Percentiles rank a stretch among this genome's conserved stretches.
Evolutionary conservation across 306 rosid genomes (phyloP).

Genomic region (Vigna trinervia): DNA sequence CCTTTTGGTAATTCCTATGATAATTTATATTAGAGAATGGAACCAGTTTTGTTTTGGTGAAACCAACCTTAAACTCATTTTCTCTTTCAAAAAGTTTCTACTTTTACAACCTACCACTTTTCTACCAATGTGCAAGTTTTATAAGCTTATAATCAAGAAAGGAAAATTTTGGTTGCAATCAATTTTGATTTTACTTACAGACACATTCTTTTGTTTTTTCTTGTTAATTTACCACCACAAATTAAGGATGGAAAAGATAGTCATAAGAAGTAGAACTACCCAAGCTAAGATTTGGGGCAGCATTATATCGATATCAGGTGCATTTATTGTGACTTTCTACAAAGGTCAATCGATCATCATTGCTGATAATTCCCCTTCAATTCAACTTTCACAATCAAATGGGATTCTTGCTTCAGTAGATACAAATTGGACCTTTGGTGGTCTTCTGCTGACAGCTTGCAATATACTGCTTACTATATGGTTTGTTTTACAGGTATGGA

Average conservation of each 20-base stretch:
- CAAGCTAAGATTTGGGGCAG: slow-evolving; percentile 80
- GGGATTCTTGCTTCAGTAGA: slow-evolving; percentile 42
- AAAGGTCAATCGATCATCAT: slow-evolving; percentile 65
- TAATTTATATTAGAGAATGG: background rate
- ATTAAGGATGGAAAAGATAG: slow-evolving; percentile 75
- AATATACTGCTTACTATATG: slow-evolving; percentile 76
- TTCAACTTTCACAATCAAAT: slow-evolving; percentile 48
- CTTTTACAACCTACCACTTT: background rate
- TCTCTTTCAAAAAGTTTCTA: background rate
- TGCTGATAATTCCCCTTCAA: slow-evolving; percentile 41
- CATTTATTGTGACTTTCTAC: slow-evolving; percentile 78
- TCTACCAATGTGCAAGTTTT: background rate
- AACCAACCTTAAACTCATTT: background rate
- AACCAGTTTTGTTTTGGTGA: background rate
- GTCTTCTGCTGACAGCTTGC: slow-evolving; percentile 67
- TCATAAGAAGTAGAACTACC: slow-evolving; percentile 56
- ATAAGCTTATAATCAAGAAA: background rate
- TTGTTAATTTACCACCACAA: slow-evolving; percentile 12
- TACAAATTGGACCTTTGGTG: slow-evolving; percentile 73
- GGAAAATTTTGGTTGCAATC: background rate
- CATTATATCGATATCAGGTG: slow-evolving; percentile 72
- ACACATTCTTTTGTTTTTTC: background rate
- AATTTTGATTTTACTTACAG: background rate
- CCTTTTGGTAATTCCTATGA: background rate
- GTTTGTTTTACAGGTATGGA: slow-evolving; percentile 76